These are phyloP conservation scores for Orbilia quercus DNA, from an alignment of 2,329 filamentous ascomycete species.

Conservation along the genomic window DNA sequence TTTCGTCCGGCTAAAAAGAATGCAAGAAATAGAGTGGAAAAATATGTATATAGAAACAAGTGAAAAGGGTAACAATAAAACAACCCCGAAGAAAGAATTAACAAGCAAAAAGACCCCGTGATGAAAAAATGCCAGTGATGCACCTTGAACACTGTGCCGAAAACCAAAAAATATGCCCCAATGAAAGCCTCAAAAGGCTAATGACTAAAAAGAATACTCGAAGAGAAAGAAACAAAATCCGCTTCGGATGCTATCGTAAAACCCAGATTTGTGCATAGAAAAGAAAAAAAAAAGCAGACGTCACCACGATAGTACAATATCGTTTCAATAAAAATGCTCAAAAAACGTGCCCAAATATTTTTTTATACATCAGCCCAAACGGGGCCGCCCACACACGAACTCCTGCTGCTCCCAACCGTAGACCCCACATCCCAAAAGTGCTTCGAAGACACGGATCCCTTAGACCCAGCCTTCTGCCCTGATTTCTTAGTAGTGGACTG, in stretches of 20 bases:
- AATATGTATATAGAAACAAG: conserved; percentile 40
- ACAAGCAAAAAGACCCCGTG: conserved; percentile 12
- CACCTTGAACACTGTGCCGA: not conserved
- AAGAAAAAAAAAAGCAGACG: conserved; percentile 14
- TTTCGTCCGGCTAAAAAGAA: not conserved
- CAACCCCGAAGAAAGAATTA: conserved; percentile 1
- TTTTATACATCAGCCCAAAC: conserved; percentile 59
- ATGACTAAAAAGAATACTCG: not conserved
- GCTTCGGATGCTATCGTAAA: conserved; percentile 34
- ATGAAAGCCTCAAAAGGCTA: conserved; percentile 1
- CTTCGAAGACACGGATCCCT: conserved; percentile 46
- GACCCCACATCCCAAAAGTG: conserved; percentile 60
- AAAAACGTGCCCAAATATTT: not conserved
- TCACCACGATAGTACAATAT: not conserved
- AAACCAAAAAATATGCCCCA: conserved; percentile 13
- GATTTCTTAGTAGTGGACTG: conserved; percentile 80
- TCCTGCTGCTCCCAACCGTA: conserved; percentile 59
- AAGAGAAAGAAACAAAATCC: not conserved
- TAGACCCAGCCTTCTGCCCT: conserved; percentile 67
- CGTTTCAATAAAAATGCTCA: conserved; percentile 17
- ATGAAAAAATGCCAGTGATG: conserved; percentile 13
- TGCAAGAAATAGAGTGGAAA: too few species aligned
- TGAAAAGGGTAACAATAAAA: conserved; percentile 13
- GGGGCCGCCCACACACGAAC: conserved; percentile 58
- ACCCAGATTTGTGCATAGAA: conserved; percentile 18